These are phyloP conservation scores for Auriscalpium microsporum DNA, from an alignment of 768 basidiomycete species.

Conservation along the genomic window DNA sequence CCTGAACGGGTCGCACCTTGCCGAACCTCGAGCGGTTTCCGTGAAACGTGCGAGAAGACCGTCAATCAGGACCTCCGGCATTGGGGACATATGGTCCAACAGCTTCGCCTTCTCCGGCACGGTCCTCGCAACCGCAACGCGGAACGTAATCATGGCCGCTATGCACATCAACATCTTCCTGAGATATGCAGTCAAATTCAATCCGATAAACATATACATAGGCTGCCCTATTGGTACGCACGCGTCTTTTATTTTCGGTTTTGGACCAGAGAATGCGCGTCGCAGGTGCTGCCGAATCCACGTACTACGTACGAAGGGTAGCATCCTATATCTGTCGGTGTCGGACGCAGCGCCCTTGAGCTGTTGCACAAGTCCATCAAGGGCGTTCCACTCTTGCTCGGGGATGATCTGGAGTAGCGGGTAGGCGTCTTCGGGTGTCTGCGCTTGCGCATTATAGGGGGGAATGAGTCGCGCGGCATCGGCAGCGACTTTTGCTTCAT, in stretches of 20 bases:
- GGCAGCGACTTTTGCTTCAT: constrained; percentile 55
- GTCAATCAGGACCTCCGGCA: constrained; percentile 63
- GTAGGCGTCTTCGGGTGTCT: constrained; percentile 66
- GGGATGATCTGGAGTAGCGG: constrained; percentile 70
- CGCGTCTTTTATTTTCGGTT: constrained; percentile 55
- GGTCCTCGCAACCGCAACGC: constrained; percentile 28
- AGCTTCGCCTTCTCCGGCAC: constrained; percentile 44
- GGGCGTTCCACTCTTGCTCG: constrained; percentile 68
- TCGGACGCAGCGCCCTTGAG: constrained; percentile 45
- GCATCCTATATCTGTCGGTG: constrained; percentile 40
- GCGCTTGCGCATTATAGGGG: constrained; percentile 56
- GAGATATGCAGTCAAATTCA: background rate
- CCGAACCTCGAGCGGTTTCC: constrained; percentile 60
- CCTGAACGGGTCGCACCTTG: constrained; percentile 36
- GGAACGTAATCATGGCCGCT: constrained; percentile 71
- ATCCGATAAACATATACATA: no score
- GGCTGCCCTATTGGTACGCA: constrained; percentile 17
- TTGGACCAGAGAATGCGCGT: constrained; percentile 30
- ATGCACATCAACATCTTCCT: constrained; percentile 79
- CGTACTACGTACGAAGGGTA: constrained; percentile 54
- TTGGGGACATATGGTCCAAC: constrained; percentile 44
- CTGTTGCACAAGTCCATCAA: constrained; percentile 37
- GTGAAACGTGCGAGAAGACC: constrained; percentile 74
- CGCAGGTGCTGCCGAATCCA: constrained; percentile 68
- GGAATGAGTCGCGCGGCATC: constrained; percentile 72